Percentiles rank a stretch among this genome's conserved stretches.
Conservation (phyloP, 768 basidiomycete genomes). For the Gymnopilus dilepis region DNA sequence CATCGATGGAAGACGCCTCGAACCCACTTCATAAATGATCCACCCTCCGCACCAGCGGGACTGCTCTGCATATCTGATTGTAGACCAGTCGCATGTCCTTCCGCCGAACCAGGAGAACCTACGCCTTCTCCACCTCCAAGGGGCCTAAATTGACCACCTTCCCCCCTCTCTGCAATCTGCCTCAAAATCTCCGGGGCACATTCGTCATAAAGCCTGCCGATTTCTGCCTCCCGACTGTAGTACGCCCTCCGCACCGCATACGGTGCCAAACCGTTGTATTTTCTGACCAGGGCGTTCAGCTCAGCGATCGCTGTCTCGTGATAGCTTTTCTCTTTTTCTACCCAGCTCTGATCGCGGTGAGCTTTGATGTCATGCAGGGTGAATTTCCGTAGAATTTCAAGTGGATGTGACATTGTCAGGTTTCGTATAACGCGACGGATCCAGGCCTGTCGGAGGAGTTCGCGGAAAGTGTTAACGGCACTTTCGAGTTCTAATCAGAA, state of each 20-base stretch:
- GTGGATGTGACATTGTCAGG: slow-evolving; percentile 52
- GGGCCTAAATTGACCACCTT: neutral
- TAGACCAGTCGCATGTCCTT: neutral
- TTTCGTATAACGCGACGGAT: slow-evolving; percentile 74
- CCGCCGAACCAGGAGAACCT: neutral
- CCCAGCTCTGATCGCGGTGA: slow-evolving; percentile 74
- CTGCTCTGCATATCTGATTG: neutral
- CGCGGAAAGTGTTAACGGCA: slow-evolving; percentile 64
- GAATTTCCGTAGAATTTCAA: slow-evolving; percentile 41
- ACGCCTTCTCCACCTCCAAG: slow-evolving; percentile 11
- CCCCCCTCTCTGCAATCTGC: slow-evolving; percentile 26
- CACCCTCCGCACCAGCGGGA: neutral
- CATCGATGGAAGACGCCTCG: slow-evolving; percentile 10
- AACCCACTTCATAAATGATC: slow-evolving; percentile 14
- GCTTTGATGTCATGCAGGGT: slow-evolving; percentile 41
- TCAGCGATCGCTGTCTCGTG: slow-evolving; percentile 73
- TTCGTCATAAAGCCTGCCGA: slow-evolving; percentile 56
- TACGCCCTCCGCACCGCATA: slow-evolving; percentile 75
- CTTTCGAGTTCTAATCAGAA: slow-evolving; percentile 63
- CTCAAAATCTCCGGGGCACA: slow-evolving; percentile 57
- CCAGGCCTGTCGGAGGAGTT: slow-evolving; percentile 70
- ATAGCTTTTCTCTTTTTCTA: slow-evolving; percentile 65
- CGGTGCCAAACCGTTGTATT: slow-evolving; percentile 82
- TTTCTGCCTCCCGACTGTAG: slow-evolving; percentile 60
- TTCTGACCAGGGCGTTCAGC: slow-evolving; percentile 75